These are phyloP conservation scores for Leccinum pseudoinsigne DNA, from an alignment of 1,284 basidiomycete genomes.

Conservation along the genomic window DNA sequence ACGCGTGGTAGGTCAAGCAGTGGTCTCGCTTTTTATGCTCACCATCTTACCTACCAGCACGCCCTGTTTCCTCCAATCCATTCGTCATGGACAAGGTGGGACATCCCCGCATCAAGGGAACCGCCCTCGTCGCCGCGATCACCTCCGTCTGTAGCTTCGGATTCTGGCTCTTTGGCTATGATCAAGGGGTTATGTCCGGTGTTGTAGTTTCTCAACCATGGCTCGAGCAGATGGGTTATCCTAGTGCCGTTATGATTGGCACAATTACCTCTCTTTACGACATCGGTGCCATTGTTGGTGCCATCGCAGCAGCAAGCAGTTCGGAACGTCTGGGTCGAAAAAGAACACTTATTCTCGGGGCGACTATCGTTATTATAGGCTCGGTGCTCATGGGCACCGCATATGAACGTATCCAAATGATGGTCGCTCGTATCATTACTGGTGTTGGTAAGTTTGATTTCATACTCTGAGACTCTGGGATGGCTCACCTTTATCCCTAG, in stretches of 20 bases:
- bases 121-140: slow-evolving; percentile 15
- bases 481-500: slow-evolving; percentile 2
- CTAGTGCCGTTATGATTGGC: slow-evolving; percentile 22
- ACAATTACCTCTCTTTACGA: slow-evolving; percentile 22
- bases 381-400: slow-evolving; percentile 17
- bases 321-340: slow-evolving; percentile 18
- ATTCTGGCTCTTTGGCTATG: slow-evolving; percentile 21
- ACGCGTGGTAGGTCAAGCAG: neutral
- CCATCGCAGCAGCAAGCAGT: slow-evolving; percentile 15
- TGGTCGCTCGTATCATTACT: slow-evolving; percentile 15
- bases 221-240: slow-evolving; percentile 20
- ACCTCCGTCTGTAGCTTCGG: slow-evolving; percentile 22
- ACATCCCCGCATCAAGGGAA: slow-evolving; percentile 17
- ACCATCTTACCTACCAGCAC: neutral
- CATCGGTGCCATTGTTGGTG: slow-evolving; percentile 16
- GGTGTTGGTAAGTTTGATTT: slow-evolving; percentile 11
- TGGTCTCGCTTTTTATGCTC: neutral
- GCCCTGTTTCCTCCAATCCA: slow-evolving; percentile 1
- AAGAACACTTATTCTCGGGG: slow-evolving; percentile 14
- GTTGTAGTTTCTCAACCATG: slow-evolving; percentile 16
- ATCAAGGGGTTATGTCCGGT: slow-evolving; percentile 22
- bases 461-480: neutral
- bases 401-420: slow-evolving; percentile 19
- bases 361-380: slow-evolving; percentile 13
- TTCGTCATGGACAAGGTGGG: slow-evolving; percentile 15